These are phyloP conservation scores for Brassica balearica DNA, from an alignment of 441 rosid genomes.

Conservation along the genomic window DNA sequence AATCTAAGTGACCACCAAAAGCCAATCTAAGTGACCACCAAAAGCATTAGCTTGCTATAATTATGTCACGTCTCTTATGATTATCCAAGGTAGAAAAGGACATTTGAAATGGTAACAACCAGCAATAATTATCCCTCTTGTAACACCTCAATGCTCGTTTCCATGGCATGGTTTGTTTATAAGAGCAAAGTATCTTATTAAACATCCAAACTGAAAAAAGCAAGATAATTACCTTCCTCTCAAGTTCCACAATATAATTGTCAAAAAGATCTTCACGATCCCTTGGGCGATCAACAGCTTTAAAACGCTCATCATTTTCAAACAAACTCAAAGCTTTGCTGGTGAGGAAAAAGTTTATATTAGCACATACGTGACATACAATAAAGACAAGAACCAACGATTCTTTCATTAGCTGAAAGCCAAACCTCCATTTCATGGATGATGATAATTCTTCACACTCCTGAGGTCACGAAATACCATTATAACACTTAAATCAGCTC, in stretches of 20 bases:
- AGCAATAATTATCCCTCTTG: neutral
- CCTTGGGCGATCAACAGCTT: conserved; percentile 88
- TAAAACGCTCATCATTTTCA: conserved; percentile 94
- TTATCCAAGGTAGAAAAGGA: conserved; percentile 27
- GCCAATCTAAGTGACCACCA: conserved; percentile 24
- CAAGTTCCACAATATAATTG: conserved; percentile 86
- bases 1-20: conserved; percentile 9
- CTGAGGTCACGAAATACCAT: conserved; percentile 54
- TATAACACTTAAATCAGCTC: conserved; percentile 36
- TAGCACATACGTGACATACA: conserved; percentile 41
- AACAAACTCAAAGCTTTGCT: conserved; percentile 91
- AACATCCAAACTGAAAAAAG: neutral
- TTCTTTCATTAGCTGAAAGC: conserved; percentile 26
- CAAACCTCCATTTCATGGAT: conserved; percentile 91
- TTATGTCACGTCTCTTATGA: conserved; percentile 11
- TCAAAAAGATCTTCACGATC: conserved; percentile 96
- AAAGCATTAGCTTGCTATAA: conserved; percentile 5
- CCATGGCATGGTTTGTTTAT: conserved; percentile 12
- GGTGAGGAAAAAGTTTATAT: conserved; percentile 45
- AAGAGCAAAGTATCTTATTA: conserved; percentile 10
- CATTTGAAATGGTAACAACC: conserved; percentile 2
- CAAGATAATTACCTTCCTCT: conserved; percentile 72
- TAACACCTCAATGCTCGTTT: conserved; percentile 19
- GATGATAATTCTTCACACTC: conserved; percentile 88
- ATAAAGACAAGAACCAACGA: conserved; percentile 31